Base-by-base conservation (phyloP, 2,329 filamentous ascomycete species). In the Xylariaceae sp. region DNA sequence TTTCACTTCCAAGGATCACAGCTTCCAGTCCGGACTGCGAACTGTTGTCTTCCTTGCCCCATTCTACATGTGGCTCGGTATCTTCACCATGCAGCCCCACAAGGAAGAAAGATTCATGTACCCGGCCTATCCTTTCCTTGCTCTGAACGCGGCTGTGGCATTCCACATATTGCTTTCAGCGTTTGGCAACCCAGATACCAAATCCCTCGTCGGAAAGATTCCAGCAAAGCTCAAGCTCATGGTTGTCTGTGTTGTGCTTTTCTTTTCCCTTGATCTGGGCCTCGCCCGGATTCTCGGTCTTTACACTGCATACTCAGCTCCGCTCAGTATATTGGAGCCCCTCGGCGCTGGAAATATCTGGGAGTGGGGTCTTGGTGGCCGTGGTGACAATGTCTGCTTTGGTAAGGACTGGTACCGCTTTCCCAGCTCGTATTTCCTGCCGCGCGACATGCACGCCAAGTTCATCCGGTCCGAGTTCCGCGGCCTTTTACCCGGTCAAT, bases 21-120 rank as follows among this genome's bases (percentile, higher is more conserved):
- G 85, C 3, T 84, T 87, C 60, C 82, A 89, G 64, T 88, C 86
- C 0, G 82, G 89, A 0, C 75, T 96, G 57, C 87, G 92, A 42
- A 90, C 88, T 8, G 69, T 95, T 52, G 83, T 93, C 17, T 90
- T 96, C 65, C 79, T 93, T 56, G 77, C 84, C 0, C 94, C 94
- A 0, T 96, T 97, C 74, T 99, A 97, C 72, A 81, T 97, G 71
- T 99, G 94, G 94, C 82, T 99, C 34, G 83, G 76, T 2, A 94
- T 97, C 63, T 97, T 99, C 76, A 93, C 90, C 0, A 72, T 88
- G 7, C 94, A 99, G 72, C 90, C 94, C 13, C 94, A 99, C 76
- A 99, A 99, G 71, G 94, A 99, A 73, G 94, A 99, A 75, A 83
- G 94, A 5, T 99, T 99, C 78, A 97, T 99, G 92, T 99, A 96